Conservation (phyloP, 1,139 yeast genomes). For the Sugiyamaella paludigena region DNA sequence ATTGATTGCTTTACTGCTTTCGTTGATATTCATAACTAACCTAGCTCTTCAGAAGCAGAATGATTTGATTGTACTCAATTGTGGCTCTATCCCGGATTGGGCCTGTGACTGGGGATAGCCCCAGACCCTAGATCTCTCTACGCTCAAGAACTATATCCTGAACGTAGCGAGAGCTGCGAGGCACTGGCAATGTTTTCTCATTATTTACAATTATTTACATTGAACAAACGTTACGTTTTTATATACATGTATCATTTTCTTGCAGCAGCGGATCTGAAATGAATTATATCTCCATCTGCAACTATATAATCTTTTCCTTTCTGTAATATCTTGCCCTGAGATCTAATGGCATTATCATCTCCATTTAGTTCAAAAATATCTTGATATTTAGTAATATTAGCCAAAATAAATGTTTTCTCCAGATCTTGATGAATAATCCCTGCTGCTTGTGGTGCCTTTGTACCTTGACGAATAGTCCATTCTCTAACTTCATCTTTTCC, state of each 20-base stretch:
- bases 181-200: no score
- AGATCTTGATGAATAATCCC: conserved; percentile 83
- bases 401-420: conserved; percentile 70
- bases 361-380: conserved; percentile 34
- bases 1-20: conserved; percentile 11
- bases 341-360: conserved; percentile 31
- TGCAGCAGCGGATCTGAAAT: conserved; percentile 45
- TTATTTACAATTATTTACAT: neutral
- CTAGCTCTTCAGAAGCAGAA: neutral
- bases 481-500: conserved; percentile 78
- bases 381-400: conserved; percentile 56
- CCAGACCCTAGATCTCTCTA: no score
- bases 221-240: no score
- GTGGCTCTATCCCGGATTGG: no score
- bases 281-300: conserved; percentile 74
- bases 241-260: conserved; percentile 10
- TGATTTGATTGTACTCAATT: neutral
- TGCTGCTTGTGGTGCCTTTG: conserved; percentile 78
- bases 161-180: no score
- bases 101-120: no score
- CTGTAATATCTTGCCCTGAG: conserved; percentile 33
- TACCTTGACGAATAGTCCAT: conserved; percentile 72
- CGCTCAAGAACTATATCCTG: no score
- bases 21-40: neutral
- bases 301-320: conserved; percentile 68